phyloP scores from a whole-genome alignment of 768 basidiomycete species.

The Tylopilus balloui region DNA sequence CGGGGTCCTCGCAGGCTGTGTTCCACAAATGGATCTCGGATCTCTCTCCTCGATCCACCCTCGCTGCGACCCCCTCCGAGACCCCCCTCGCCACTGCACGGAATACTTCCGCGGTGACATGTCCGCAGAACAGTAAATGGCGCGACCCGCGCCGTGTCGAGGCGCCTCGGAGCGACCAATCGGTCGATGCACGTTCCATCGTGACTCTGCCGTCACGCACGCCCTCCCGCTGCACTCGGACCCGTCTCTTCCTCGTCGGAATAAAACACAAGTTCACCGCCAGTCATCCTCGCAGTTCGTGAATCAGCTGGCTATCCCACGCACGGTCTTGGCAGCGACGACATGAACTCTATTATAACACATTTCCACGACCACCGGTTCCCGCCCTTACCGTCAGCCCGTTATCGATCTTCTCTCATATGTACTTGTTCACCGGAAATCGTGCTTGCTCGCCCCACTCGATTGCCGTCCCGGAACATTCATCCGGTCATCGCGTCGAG shows the following conservation, averaged over 20 bases:
- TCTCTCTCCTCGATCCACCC: neutral
- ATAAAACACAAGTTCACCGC: no score
- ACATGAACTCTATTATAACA: neutral
- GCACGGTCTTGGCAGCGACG: slow-evolving; percentile 11
- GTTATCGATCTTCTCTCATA: neutral
- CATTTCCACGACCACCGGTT: slow-evolving; percentile 21
- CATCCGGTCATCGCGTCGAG: no score
- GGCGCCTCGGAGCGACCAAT: neutral
- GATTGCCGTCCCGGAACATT: neutral
- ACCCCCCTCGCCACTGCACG: neutral
- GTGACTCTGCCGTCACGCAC: no score
- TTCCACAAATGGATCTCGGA: slow-evolving; percentile 16
- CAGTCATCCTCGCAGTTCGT: neutral
- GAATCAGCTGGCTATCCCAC: slow-evolving; percentile 1
- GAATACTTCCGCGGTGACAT: neutral
- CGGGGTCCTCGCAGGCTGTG: slow-evolving; percentile 24
- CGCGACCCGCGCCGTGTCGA: neutral
- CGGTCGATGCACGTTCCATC: neutral
- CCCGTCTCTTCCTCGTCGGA: slow-evolving; percentile 8
- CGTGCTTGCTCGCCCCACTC: neutral
- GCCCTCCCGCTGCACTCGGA: neutral
- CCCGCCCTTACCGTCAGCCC: neutral
- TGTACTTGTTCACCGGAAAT: neutral
- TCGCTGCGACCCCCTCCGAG: neutral
- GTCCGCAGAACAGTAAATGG: neutral